phyloP scores from a whole-genome alignment of 2,329 filamentous ascomycete species.

The Fusarium liriodendri region DNA sequence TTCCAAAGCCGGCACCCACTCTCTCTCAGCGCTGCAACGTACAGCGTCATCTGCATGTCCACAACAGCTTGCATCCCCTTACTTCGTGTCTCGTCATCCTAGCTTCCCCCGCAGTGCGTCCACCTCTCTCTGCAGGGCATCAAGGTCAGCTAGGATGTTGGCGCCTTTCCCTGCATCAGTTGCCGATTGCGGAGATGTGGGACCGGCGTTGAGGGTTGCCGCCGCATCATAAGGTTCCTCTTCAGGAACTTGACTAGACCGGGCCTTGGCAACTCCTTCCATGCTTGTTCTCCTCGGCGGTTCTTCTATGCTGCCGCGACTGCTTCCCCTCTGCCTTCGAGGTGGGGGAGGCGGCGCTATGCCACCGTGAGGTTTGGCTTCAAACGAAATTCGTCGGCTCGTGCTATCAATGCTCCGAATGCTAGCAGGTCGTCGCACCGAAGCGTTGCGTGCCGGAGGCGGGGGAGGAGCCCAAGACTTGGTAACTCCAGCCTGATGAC shows the following conservation, averaged over 20 bases:
- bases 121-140: constrained; percentile 79
- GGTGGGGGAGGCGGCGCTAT: constrained; percentile 59
- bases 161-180: constrained; percentile 49
- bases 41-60: constrained; percentile 6
- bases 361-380: constrained; percentile 45
- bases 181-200: constrained; percentile 31
- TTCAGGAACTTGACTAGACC: constrained; percentile 30
- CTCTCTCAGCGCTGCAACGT: constrained; percentile 20
- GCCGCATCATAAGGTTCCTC: constrained; percentile 18
- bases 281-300: constrained; percentile 47
- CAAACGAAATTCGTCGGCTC: constrained; percentile 41
- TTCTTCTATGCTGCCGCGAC: constrained; percentile 56
- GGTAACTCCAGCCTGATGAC: constrained; percentile 11
- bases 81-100: constrained; percentile 29
- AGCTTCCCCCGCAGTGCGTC: constrained; percentile 66
- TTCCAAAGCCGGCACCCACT: constrained; percentile 13
- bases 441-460: constrained; percentile 58
- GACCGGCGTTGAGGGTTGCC: constrained; percentile 17
- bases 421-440: constrained; percentile 58
- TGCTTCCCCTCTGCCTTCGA: constrained; percentile 61
- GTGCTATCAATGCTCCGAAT: constrained; percentile 54
- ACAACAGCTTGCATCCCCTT: not conserved
- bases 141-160: constrained; percentile 79
- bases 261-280: constrained; percentile 42
- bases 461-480: constrained; percentile 52